Evolutionary conservation across 345 rosid genomes (phyloP).

Genomic region (Raphanus sativus): DNA sequence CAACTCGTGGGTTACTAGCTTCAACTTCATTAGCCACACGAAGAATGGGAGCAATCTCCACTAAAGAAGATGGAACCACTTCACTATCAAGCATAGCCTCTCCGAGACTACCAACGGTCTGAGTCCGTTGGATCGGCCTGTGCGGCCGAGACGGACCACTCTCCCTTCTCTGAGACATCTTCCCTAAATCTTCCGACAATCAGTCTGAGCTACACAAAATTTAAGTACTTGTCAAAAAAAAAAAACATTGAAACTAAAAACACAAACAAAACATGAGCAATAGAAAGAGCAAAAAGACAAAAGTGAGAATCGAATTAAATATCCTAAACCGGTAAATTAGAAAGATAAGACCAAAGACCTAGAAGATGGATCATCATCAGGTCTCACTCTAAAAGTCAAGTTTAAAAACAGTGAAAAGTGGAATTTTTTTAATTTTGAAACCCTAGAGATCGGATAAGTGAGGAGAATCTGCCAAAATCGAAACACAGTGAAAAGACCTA

Average conservation of each 20-base stretch:
- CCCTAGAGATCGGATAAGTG: constrained; percentile 19
- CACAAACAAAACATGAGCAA: neutral
- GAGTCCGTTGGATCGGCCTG: constrained; percentile 57
- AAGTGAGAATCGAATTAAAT: neutral
- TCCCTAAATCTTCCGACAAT: constrained; percentile 18
- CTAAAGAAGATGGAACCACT: constrained; percentile 63
- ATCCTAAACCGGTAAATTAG: neutral
- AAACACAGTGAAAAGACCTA: constrained; percentile 15
- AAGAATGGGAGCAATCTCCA: constrained; percentile 66
- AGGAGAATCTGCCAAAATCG: neutral
- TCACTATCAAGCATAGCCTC: constrained; percentile 69
- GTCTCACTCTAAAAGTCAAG: constrained; percentile 18
- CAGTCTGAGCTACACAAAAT: neutral
- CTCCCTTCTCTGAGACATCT: constrained; percentile 54
- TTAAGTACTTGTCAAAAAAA: no score
- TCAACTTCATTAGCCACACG: constrained; percentile 71
- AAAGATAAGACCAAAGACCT: constrained; percentile 3
- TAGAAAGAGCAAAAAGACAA: neutral
- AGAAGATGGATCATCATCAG: neutral
- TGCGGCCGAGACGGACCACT: constrained; percentile 44
- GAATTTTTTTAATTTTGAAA: neutral
- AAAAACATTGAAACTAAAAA: neutral
- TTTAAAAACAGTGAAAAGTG: neutral
- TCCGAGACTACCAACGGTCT: constrained; percentile 57
- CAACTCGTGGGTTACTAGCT: constrained; percentile 55